Base-by-base conservation (phyloP, 345 rosid species). In the Hypericum androsaemum region DNA sequence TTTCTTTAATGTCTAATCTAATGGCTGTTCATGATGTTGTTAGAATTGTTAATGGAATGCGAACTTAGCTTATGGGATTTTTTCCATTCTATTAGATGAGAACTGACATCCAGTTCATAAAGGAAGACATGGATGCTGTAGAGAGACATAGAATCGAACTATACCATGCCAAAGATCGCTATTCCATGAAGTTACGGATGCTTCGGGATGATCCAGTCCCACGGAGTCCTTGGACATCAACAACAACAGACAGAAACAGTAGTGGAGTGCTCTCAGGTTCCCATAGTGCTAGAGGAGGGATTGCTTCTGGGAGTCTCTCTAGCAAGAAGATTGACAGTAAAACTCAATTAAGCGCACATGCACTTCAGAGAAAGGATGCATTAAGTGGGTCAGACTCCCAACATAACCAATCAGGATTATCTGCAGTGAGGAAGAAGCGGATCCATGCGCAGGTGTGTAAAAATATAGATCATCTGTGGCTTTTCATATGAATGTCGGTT, bases 71-170 rank as follows among this genome's bases (percentile, higher is more conserved):
- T 22, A 22, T 22, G 32, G 32, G 4, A 22, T 22, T 22, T 22
- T 22, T 22, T 22, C 32, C 32, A 4, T 22, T 22, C 4, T 22
- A 22, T 22, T 67, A 92, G 98, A 77, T 80, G 47, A 88, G 82
- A 69, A 71, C 75, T 50, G 95, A 92, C 77, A 94, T 88, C 50
- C 95, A 72, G 64, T 87, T 74, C 71, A 73, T 88, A 42, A 92
- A 83, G 66, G 98, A 83, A 71, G 98, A 92, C 70, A 67, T 92
- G 63, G 83, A 78, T 61, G 80, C 86, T 12, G 96, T 85, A 41
- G 95, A 92, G 75, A 81, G 80, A 58, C 94, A 88, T 66, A 85
- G 96, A 68, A 71, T 82, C 52, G 96, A 88, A 55, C 69, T 92
- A 62, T 81, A 83, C 57, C 82, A 74, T 50, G 88, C 89, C 47